A percentile compares a stretch with the other conserved stretches of the same genome.
These are phyloP conservation scores for Aspergillus saccharolyticus DNA, from an alignment of 495 filamentous ascomycete genomes.

Conservation along the genomic window DNA sequence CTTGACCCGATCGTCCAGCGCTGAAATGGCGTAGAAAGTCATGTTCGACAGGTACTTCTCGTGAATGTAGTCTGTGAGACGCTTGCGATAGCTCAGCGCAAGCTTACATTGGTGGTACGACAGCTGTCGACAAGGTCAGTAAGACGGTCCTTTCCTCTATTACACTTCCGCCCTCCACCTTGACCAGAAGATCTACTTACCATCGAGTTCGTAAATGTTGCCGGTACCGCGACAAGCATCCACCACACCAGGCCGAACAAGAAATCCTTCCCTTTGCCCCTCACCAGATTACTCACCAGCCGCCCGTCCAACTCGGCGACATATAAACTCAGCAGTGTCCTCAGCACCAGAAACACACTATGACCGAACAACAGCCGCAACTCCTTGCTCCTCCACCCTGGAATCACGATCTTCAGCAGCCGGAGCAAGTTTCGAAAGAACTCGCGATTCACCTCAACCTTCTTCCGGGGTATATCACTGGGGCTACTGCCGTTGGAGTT, in stretches of 20 bases:
- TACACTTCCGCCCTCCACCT: neutral
- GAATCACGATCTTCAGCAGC: slow-evolving; percentile 81
- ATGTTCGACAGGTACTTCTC: slow-evolving; percentile 89
- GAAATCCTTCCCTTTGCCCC: slow-evolving; percentile 88
- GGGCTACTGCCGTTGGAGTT: slow-evolving; percentile 31
- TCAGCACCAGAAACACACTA: slow-evolving; percentile 76
- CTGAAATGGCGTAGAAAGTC: slow-evolving; percentile 96
- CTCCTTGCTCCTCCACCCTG: slow-evolving; percentile 85
- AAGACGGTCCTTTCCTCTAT: neutral
- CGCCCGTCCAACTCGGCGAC: slow-evolving; percentile 93
- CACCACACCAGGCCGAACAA: slow-evolving; percentile 88
- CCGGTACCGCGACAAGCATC: slow-evolving; percentile 97
- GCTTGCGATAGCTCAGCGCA: slow-evolving; percentile 83
- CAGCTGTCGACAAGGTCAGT: slow-evolving; percentile 49
- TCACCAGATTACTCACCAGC: slow-evolving; percentile 83
- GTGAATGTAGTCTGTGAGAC: slow-evolving; percentile 88
- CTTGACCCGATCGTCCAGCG: slow-evolving; percentile 95
- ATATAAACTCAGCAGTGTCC: slow-evolving; percentile 89
- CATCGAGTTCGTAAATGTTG: slow-evolving; percentile 99
- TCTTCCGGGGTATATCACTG: slow-evolving; percentile 52
- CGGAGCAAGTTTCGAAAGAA: slow-evolving; percentile 84
- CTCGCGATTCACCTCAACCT: slow-evolving; percentile 89
- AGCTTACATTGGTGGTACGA: slow-evolving; percentile 96
- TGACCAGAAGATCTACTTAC: slow-evolving; percentile 41
- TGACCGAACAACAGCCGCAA: slow-evolving; percentile 79